phyloP scores from a whole-genome alignment of 1,139 yeast species.

The Pichia sp. region DNA sequence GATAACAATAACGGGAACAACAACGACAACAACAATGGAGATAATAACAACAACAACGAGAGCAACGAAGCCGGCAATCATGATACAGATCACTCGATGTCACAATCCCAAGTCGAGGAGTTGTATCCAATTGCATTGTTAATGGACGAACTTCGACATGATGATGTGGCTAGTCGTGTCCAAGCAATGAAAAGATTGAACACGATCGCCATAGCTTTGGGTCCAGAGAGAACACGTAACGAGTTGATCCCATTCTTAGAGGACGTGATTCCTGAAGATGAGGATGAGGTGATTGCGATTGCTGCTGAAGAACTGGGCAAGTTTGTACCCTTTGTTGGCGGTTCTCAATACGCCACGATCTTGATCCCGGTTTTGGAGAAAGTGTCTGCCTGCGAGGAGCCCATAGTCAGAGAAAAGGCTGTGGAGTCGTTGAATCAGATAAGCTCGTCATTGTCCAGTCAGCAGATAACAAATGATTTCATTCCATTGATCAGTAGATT shows the following conservation, averaged over 20 bases:
- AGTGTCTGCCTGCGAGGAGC: constrained; percentile 92
- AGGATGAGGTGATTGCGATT: constrained; percentile 94
- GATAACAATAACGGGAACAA: neutral
- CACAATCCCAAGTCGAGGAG: constrained; percentile 41
- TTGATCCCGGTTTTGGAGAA: constrained; percentile 83
- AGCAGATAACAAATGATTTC: constrained; percentile 63
- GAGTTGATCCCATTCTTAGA: constrained; percentile 88
- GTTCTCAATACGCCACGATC: constrained; percentile 69
- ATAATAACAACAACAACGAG: neutral
- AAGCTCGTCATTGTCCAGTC: constrained; percentile 58
- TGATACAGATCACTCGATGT: constrained; percentile 1
- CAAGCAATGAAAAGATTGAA: constrained; percentile 94
- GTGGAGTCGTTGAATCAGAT: constrained; percentile 77
- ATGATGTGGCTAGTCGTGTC: constrained; percentile 88
- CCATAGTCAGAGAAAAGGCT: constrained; percentile 94
- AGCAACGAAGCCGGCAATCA: neutral
- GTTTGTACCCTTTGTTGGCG: constrained; percentile 86
- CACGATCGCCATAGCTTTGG: constrained; percentile 91
- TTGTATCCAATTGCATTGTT: constrained; percentile 91
- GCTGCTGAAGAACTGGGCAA: constrained; percentile 86
- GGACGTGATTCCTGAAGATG: constrained; percentile 92
- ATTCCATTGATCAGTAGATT: constrained; percentile 74
- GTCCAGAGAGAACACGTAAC: constrained; percentile 85
- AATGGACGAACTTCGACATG: constrained; percentile 91
- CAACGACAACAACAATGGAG: neutral